Evolutionary conservation across 140 eudicot genomes (phyloP).

Genomic region (Senecio squalidus): DNA sequence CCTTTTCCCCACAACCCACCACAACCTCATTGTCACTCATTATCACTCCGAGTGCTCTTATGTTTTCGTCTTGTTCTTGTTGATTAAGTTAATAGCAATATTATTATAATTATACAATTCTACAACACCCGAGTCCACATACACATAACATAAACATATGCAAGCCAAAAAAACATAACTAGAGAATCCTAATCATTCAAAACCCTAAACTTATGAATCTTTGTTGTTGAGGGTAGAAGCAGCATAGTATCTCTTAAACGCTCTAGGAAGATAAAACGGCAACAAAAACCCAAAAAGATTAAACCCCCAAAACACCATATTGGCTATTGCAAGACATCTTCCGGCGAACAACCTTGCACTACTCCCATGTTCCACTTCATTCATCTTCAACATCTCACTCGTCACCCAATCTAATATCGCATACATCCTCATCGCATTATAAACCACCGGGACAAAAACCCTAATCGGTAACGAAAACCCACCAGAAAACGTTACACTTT

Average conservation of each 20-base stretch:
- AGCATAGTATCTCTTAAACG: conserved; percentile 56
- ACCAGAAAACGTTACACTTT: conserved; percentile 50
- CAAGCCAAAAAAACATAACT: too few species aligned
- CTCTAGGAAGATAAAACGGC: conserved; percentile 67
- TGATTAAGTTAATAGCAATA: too few species aligned
- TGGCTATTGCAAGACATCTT: conserved; percentile 47
- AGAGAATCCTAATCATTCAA: neutral
- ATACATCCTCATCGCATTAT: conserved; percentile 63
- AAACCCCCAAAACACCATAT: conserved; percentile 71
- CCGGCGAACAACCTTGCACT: conserved; percentile 47
- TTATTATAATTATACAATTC: too few species aligned
- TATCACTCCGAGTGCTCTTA: too few species aligned
- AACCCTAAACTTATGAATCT: neutral
- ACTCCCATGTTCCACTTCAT: conserved; percentile 18
- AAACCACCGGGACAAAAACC: conserved; percentile 76
- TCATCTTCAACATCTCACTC: conserved; percentile 37
- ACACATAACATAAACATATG: too few species aligned
- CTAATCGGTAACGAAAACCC: conserved; percentile 65
- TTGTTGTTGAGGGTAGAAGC: neutral
- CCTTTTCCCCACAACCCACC: too few species aligned
- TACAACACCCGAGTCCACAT: too few species aligned
- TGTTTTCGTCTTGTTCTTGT: too few species aligned
- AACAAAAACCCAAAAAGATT: conserved; percentile 85
- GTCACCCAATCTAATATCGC: conserved; percentile 56
- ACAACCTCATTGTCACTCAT: too few species aligned